Evolutionary conservation across 495 filamentous ascomycete species (phyloP), one percentile per base, ranked within the genome.

Genomic region (Podospora pseudopauciseta): DNA sequence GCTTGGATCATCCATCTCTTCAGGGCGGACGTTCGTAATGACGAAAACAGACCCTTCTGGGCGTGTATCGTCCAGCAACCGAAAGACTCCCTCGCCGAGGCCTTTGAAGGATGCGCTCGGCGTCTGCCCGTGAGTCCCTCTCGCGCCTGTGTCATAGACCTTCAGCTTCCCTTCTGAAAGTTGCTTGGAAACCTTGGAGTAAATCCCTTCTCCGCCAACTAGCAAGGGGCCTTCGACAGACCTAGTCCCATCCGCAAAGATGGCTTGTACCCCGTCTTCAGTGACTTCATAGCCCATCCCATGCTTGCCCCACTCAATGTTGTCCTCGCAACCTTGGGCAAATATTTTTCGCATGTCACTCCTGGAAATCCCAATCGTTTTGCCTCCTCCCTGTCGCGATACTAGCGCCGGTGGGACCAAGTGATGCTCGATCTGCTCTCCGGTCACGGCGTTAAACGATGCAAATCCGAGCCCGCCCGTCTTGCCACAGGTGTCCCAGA

Each of bases 111-210:
- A 83, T 9, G 81, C 80, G 9, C 74, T 84, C 0, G 84, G 82
- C 58, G 85, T 82, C 71, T 85, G 82, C 2, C 85, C 85, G 68
- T 87, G 84, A 18, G 86, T 86, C 0, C 84, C 84, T 63, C 85
- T 69, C 0, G 84, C 83, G 27, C 84, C 85, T 0, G 83, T 85
- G 68, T 87, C 84, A 66, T 79, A 87, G 3, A 82, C 80, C 68
- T 84, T 85, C 39, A 87, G 70, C 69, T 68, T 79, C 6, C 83
- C 84, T 5, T 70, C 68, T 5, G 82, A 84, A 4, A 87, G 68
- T 72, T 87, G 83, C 66, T 80, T 81, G 16, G 84, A 82, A 39
- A 85, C 77, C 65, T 75, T 75, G 4, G 82, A 85, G 68, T 83
- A 82, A n/a, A 86, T 81, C 19, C 84, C 84, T 44, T 86, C 84